Evolutionary conservation across 2,329 filamentous ascomycete species (phyloP).

Genomic region (Cercospora beticola): DNA sequence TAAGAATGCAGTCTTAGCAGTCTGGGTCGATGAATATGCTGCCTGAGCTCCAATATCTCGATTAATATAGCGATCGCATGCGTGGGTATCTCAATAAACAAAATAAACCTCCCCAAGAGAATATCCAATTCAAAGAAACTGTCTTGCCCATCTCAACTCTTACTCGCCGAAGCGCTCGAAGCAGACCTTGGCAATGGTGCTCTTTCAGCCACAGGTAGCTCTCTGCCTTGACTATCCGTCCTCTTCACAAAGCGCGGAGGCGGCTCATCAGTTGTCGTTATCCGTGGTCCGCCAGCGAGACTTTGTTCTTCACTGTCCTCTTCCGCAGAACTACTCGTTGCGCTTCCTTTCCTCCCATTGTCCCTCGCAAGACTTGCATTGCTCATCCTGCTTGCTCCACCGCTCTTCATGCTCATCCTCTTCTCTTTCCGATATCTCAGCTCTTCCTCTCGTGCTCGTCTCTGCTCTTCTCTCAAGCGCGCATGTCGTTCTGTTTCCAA

Average conservation of each 20-base stretch:
- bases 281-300: conserved; percentile 29
- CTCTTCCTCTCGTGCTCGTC: conserved; percentile 30
- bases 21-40: neutral
- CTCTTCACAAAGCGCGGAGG: conserved; percentile 35
- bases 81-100: conserved; percentile 11
- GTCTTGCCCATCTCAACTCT: neutral
- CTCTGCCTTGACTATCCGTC: conserved; percentile 44
- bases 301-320: conserved; percentile 21
- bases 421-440: conserved; percentile 4
- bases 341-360: neutral
- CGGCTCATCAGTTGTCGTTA: conserved; percentile 28
- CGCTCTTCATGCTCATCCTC: neutral
- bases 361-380: neutral
- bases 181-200: conserved; percentile 43
- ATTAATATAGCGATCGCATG: neutral
- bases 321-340: conserved; percentile 6
- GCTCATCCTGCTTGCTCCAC: conserved; percentile 15
- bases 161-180: neutral
- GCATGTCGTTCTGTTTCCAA: conserved; percentile 25
- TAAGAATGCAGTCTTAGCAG: neutral
- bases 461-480: conserved; percentile 33
- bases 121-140: neutral
- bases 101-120: neutral
- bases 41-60: neutral
- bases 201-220: conserved; percentile 47